Evolutionary conservation across 2,329 filamentous ascomycete genomes (phyloP).

Genomic region (Apiospora malaysiana): DNA sequence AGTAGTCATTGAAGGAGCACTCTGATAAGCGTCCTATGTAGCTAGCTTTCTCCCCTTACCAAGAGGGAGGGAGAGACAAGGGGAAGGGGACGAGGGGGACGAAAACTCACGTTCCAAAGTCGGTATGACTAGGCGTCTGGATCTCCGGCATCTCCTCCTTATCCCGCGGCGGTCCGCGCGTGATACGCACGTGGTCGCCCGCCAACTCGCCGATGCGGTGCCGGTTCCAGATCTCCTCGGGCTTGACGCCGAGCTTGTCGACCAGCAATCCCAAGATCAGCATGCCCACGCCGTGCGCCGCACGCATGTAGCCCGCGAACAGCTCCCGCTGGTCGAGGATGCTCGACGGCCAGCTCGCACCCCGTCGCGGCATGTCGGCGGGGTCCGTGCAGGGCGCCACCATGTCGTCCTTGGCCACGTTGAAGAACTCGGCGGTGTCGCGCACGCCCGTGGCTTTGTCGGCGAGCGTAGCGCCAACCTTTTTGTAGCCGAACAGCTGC

Average conservation of each 20-base stretch:
- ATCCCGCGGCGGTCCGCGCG: constrained; percentile 37
- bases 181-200: constrained; percentile 42
- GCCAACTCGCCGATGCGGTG: constrained; percentile 38
- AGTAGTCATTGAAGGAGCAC: background rate
- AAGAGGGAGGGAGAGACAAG: background rate
- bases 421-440: constrained; percentile 44
- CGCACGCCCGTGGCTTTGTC: constrained; percentile 34
- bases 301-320: constrained; percentile 35
- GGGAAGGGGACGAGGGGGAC: background rate
- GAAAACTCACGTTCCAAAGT: constrained; percentile 43
- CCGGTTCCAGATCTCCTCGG: constrained; percentile 33
- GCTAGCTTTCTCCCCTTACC: background rate
- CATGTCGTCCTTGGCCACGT: constrained; percentile 42
- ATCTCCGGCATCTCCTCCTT: constrained; percentile 39
- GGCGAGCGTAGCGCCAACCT: constrained; percentile 36
- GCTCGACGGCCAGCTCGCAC: constrained; percentile 33
- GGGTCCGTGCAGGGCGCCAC: constrained; percentile 23
- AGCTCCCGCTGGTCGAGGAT: constrained; percentile 33
- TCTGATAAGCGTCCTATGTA: background rate
- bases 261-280: constrained; percentile 37
- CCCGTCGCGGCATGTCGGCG: constrained; percentile 30
- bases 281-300: constrained; percentile 39
- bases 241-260: constrained; percentile 35
- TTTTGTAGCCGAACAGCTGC: constrained; percentile 42
- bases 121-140: constrained; percentile 42